Conservation (phyloP, 805 yeast species). For the Wickerhamomyces silvicola region DNA sequence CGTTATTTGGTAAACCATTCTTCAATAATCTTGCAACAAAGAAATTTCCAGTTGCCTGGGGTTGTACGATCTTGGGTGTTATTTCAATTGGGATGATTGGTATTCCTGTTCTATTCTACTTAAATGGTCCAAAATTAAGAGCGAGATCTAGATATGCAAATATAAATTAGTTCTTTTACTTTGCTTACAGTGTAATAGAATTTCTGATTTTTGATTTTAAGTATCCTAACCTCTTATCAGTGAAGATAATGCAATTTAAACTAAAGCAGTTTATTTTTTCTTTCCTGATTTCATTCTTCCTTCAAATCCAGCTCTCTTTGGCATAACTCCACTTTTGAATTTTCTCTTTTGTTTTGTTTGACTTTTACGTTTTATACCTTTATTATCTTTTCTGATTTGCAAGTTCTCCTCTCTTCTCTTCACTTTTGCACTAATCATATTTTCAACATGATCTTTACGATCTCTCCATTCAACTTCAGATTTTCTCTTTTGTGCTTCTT, state of each 20-base stretch:
- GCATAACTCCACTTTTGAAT: conserved; percentile 49
- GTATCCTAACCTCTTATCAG: too few relatives aligned
- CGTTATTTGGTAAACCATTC: conserved; percentile 63
- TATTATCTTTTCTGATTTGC: conserved; percentile 77
- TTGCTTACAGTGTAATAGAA: too few relatives aligned
- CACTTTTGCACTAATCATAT: conserved; percentile 64
- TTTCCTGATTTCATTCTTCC: conserved; percentile 36
- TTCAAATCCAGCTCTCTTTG: conserved; percentile 85
- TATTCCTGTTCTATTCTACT: conserved; percentile 47
- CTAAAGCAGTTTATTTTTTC: too few relatives aligned
- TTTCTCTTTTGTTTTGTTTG: conserved; percentile 62
- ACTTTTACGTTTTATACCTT: conserved; percentile 71
- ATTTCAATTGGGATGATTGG: conserved; percentile 42
- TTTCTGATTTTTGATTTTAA: too few relatives aligned
- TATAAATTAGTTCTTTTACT: too few relatives aligned
- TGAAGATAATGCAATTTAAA: too few relatives aligned
- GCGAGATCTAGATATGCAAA: conserved; percentile 33
- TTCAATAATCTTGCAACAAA: conserved; percentile 46
- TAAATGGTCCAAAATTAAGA: conserved; percentile 37
- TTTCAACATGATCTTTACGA: conserved; percentile 72
- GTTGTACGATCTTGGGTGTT: conserved; percentile 45
- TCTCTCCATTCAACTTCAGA: conserved; percentile 92
- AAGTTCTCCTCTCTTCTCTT: conserved; percentile 92
- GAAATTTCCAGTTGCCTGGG: conserved; percentile 50
- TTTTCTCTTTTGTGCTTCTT: conserved; percentile 76